A percentile compares a stretch with the other conserved stretches of the same genome.
phyloP scores from a whole-genome alignment of 2,329 filamentous ascomycete genomes.

The Zopfia rhizophila region DNA sequence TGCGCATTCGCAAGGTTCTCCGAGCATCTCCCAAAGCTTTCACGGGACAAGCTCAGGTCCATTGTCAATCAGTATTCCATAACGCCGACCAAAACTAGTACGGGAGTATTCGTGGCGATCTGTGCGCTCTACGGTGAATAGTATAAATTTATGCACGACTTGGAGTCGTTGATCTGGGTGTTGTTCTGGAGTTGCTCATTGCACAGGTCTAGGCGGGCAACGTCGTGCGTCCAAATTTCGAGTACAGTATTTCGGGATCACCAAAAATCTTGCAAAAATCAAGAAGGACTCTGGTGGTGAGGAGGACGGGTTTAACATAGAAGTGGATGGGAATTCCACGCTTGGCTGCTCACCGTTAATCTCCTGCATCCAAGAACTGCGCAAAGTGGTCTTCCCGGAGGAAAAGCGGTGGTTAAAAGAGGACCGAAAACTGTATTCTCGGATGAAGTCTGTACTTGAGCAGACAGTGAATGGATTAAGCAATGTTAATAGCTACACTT shows the following conservation, averaged over 20 bases:
- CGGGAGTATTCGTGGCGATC: slow-evolving; percentile 14
- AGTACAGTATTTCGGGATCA: slow-evolving; percentile 50
- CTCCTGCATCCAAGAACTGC: slow-evolving; percentile 18
- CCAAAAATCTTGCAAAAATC: slow-evolving; percentile 31
- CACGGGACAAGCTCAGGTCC: too few relatives aligned
- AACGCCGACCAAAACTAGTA: slow-evolving; percentile 12
- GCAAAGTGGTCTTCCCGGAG: slow-evolving; percentile 18
- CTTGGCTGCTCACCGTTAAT: slow-evolving; percentile 15
- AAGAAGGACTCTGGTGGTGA: slow-evolving; percentile 38
- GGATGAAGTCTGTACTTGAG: slow-evolving; percentile 23
- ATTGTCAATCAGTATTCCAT: too few relatives aligned
- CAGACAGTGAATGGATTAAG: too few relatives aligned
- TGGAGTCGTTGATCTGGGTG: slow-evolving; percentile 15
- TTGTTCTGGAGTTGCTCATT: slow-evolving; percentile 42
- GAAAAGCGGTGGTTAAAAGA: slow-evolving; percentile 21
- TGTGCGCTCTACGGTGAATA: slow-evolving; percentile 9
- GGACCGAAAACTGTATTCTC: slow-evolving; percentile 19
- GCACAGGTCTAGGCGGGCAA: slow-evolving; percentile 36
- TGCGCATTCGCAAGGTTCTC: too few relatives aligned
- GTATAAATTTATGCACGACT: slow-evolving; percentile 12
- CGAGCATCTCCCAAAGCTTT: too few relatives aligned
- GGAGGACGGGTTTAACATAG: slow-evolving; percentile 18
- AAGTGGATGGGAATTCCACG: slow-evolving; percentile 19
- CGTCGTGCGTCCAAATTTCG: slow-evolving; percentile 39
- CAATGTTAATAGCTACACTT: too few relatives aligned